These are phyloP conservation scores for Chrysosporium keratinophilum DNA, from an alignment of 2,329 filamentous ascomycete species.

Conservation along the genomic window DNA sequence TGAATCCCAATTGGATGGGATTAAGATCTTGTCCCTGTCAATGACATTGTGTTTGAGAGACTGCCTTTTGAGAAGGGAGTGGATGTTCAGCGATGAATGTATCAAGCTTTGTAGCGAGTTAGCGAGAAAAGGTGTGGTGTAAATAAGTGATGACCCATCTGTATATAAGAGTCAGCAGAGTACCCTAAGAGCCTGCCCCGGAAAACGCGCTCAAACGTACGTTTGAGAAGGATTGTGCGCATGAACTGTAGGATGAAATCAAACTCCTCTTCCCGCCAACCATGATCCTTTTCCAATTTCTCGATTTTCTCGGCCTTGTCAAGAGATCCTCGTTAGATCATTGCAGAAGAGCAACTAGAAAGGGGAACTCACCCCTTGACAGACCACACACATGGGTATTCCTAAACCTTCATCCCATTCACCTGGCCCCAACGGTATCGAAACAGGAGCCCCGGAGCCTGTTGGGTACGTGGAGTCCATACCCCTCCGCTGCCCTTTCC, in stretches of 20 bases:
- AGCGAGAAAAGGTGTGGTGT: constrained; percentile 64
- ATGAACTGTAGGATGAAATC: constrained; percentile 91
- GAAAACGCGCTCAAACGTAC: constrained; percentile 40
- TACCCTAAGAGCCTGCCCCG: constrained; percentile 15
- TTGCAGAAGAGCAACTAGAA: background rate
- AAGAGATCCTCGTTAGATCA: constrained; percentile 19
- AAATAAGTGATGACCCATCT: constrained; percentile 79
- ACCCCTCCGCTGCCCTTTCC: constrained; percentile 65
- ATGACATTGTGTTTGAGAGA: constrained; percentile 83
- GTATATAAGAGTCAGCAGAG: constrained; percentile 7
- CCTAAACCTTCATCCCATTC: constrained; percentile 90
- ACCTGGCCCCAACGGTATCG: constrained; percentile 70
- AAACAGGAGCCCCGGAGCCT: constrained; percentile 54
- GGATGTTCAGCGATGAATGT: constrained; percentile 77
- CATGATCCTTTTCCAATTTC: constrained; percentile 72
- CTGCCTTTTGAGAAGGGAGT: constrained; percentile 67
- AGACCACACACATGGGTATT: constrained; percentile 83
- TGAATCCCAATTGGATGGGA: constrained; percentile 96
- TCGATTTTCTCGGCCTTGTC: constrained; percentile 76
- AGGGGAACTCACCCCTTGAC: constrained; percentile 63
- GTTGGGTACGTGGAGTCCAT: constrained; percentile 46
- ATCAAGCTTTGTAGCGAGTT: constrained; percentile 70
- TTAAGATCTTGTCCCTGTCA: constrained; percentile 84
- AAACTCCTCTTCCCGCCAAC: constrained; percentile 94
- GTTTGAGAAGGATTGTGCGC: constrained; percentile 76